Percentiles rank a stretch among this genome's conserved stretches.
These are phyloP conservation scores for Monilinia vaccinii-corymbosi DNA, from an alignment of 2,329 filamentous ascomycete species.

Conservation along the genomic window DNA sequence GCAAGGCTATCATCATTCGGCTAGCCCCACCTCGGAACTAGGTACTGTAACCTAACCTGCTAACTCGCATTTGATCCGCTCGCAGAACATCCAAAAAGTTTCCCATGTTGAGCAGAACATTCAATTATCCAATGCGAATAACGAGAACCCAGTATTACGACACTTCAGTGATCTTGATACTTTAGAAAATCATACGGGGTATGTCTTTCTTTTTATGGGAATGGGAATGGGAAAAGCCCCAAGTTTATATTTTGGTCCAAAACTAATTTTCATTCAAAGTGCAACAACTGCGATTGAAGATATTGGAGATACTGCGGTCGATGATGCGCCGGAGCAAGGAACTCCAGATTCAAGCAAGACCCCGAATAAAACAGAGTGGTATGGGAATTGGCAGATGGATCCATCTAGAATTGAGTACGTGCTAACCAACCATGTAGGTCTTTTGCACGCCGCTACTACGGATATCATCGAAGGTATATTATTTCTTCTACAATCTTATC, in stretches of 20 bases:
- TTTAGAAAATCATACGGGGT: background rate
- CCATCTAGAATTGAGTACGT: background rate
- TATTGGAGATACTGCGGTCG: background rate
- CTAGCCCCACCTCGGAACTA: background rate
- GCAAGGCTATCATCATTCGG: background rate
- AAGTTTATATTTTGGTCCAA: background rate
- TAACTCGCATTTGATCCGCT: background rate
- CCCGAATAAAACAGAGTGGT: background rate
- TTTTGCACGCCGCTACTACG: background rate
- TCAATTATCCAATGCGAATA: background rate
- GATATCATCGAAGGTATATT: background rate
- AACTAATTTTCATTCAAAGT: background rate
- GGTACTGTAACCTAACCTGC: too few relatives aligned
- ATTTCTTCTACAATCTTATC: background rate
- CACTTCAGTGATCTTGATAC: constrained; percentile 6
- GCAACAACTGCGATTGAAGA: background rate
- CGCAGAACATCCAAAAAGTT: constrained; percentile 9
- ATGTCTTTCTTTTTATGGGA: background rate
- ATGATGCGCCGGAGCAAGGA: constrained; percentile 4
- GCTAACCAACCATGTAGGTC: background rate
- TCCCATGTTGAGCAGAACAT: background rate
- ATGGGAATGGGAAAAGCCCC: background rate
- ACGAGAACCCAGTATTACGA: background rate
- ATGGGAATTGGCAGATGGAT: background rate
- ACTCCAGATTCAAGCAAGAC: constrained; percentile 4